phyloP scores from a whole-genome alignment of 2,329 filamentous ascomycete genomes.

The Alternaria ethzedia region DNA sequence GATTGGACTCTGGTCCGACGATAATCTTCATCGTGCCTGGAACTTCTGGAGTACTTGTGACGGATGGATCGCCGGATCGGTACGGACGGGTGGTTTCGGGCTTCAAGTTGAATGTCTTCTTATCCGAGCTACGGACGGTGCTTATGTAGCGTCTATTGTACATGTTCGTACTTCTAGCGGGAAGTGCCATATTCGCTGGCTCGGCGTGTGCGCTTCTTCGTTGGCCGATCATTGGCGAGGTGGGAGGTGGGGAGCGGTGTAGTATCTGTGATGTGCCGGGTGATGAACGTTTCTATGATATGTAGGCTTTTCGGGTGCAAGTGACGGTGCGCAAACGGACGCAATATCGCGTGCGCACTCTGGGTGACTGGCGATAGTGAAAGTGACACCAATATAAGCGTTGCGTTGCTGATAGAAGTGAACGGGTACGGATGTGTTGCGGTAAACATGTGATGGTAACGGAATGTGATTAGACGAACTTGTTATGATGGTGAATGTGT shows the following conservation, averaged over 20 bases:
- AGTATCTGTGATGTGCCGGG: neutral
- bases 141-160: neutral
- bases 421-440: neutral
- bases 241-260: neutral
- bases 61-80: neutral
- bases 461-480: neutral
- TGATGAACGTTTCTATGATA: neutral
- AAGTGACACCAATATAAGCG: neutral
- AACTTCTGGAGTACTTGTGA: neutral
- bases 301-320: neutral
- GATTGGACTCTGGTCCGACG: slow-evolving; percentile 2
- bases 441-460: neutral
- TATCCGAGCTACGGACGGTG: neutral
- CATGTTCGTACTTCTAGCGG: neutral
- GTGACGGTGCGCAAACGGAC: slow-evolving; percentile 6
- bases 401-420: neutral
- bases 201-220: neutral
- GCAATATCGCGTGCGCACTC: neutral
- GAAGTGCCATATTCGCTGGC: slow-evolving; percentile 16
- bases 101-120: neutral
- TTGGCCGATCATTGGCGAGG: neutral
- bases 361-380: neutral
- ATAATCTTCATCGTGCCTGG: slow-evolving; percentile 7
- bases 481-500: neutral
- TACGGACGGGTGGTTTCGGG: neutral